Percentiles rank a stretch among this genome's conserved stretches.
phyloP scores from a whole-genome alignment of 1,284 basidiomycete genomes.

The Ceratobasidium sp. region DNA sequence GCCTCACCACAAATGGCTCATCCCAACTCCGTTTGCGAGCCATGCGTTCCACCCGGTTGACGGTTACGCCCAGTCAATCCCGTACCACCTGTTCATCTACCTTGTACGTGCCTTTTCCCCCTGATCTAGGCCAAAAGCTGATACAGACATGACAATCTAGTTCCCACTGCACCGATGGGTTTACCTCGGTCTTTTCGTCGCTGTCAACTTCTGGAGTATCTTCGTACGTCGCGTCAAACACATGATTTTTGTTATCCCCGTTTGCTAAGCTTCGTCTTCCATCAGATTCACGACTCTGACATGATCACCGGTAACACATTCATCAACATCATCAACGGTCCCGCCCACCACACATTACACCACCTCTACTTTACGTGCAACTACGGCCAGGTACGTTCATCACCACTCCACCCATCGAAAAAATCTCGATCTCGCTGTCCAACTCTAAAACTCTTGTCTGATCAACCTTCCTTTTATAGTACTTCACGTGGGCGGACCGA shows the following conservation, averaged over 20 bases:
- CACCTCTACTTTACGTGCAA: conserved; percentile 97
- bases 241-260: conserved; percentile 12
- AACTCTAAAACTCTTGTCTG: conserved; percentile 42
- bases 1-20: conserved; percentile 98
- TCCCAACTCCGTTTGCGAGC: conserved; percentile 96
- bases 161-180: conserved; percentile 91
- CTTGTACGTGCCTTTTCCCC: conserved; percentile 57
- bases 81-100: conserved; percentile 95
- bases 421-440: background rate
- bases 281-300: conserved; percentile 97
- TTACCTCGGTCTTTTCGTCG: conserved; percentile 87
- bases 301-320: conserved; percentile 96
- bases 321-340: conserved; percentile 95
- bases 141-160: background rate
- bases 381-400: conserved; percentile 80
- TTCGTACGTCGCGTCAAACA: conserved; percentile 66
- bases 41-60: conserved; percentile 98
- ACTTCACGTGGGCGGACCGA: conserved; percentile 96
- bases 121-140: background rate
- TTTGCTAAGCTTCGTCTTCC: conserved; percentile 8
- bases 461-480: conserved; percentile 61
- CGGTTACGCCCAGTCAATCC: conserved; percentile 93
- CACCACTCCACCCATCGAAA: background rate
- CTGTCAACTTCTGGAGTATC: conserved; percentile 94
- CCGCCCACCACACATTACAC: conserved; percentile 97